A percentile compares a stretch with the other conserved stretches of the same genome.
Evolutionary conservation across 1,284 basidiomycete species (phyloP).

Genomic region (Tylopilus orsonianus): DNA sequence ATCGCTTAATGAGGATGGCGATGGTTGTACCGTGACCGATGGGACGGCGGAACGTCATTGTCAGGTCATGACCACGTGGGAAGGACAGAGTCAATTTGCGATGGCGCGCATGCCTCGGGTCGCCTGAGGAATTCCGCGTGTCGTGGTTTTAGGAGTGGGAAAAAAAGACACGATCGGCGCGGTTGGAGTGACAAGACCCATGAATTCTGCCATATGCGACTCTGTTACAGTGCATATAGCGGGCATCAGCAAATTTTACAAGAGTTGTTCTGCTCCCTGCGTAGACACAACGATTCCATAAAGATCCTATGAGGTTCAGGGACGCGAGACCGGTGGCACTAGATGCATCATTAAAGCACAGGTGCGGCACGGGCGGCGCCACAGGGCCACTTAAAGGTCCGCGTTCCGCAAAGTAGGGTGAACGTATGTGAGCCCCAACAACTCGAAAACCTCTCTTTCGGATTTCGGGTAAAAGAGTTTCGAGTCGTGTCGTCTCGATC

Average conservation of each 20-base stretch:
- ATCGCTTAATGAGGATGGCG: too few relatives aligned
- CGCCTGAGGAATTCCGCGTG: too few relatives aligned
- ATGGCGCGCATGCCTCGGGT: too few relatives aligned
- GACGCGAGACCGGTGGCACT: too few relatives aligned
- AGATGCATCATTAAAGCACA: too few relatives aligned
- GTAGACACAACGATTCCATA: neutral
- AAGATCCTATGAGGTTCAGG: neutral
- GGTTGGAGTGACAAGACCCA: neutral
- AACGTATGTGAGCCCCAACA: constrained; percentile 67
- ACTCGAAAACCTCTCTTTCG: constrained; percentile 69
- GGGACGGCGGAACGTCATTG: too few relatives aligned
- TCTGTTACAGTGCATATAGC: too few relatives aligned
- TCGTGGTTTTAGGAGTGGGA: neutral
- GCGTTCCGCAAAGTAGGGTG: constrained; percentile 70
- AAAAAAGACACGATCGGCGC: neutral
- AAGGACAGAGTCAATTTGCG: neutral
- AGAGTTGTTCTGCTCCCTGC: neutral
- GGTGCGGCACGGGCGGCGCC: constrained; percentile 4
- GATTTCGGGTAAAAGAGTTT: constrained; percentile 56
- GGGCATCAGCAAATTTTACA: neutral
- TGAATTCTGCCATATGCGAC: neutral
- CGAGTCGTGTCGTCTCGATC: constrained; percentile 62
- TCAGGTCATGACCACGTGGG: too few relatives aligned
- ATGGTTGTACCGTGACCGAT: too few relatives aligned
- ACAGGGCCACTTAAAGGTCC: constrained; percentile 41